Evolutionary conservation across 2,329 filamentous ascomycete species (phyloP), one percentile per base, ranked within the genome.

Genomic region (Camillea tinctor): DNA sequence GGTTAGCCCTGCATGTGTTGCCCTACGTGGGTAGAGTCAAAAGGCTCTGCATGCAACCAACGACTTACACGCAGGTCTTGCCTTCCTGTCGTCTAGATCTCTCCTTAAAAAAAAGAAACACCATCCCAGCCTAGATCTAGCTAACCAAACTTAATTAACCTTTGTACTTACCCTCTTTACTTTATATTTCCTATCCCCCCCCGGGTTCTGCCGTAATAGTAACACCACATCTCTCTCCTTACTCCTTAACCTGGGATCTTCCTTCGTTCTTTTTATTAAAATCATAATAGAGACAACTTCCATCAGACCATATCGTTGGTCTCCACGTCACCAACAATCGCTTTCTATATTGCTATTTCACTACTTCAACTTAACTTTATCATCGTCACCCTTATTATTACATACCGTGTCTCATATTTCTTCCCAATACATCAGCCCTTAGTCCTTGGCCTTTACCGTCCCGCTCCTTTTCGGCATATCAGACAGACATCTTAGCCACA

Each of bases 111-210:
- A n/a, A n/a, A 30, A 6, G 26, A 13, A 30, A 30, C 26, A 30
- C 26, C 6, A 30, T 50, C 56, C 54, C 56, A 50, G 58, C 50
- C 61, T n/a, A n/a, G n/a, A n/a, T n/a, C n/a, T n/a, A n/a, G n/a
- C n/a, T n/a, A n/a, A n/a, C n/a, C n/a, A n/a, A 56, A 52, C 48
- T n/a, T 36, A 55, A 59, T 52, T 17, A 51, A 40, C 17, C 13
- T 30, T 52, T 24, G 61, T 30, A 30, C 26, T 30, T 30, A 30
- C 26, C n/a, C n/a, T n/a, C n/a, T n/a, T n/a, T n/a, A n/a, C n/a
- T n/a, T 44, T 44, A 9, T 9, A 9, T 9, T 44, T 44, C 6
- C 36, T n/a, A n/a, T n/a, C n/a, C n/a, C n/a, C n/a, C n/a, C n/a
- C n/a, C n/a, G n/a, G n/a, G n/a, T n/a, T n/a, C n/a, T n/a, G n/a